Evolutionary conservation across 2,329 filamentous ascomycete species (phyloP), one percentile per base, ranked within the genome.

Genomic region (Monosporascus ibericus): DNA sequence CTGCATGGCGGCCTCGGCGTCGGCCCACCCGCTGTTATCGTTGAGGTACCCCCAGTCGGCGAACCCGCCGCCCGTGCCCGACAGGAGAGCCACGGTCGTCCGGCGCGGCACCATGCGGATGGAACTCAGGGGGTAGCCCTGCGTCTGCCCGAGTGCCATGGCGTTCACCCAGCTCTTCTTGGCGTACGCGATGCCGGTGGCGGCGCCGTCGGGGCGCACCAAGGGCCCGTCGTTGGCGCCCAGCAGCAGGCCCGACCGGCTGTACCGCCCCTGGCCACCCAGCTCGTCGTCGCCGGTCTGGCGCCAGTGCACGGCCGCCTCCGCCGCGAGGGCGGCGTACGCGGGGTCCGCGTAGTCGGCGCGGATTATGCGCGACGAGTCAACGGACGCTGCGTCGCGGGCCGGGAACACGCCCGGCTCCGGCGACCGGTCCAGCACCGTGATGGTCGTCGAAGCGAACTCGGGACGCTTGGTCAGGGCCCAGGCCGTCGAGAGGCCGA

Each of bases 261-360:
- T 76, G 68, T 92, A 94, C 30, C 87, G 78, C 22, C 84, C 84
- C 37, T 83, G 73, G 11, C 78, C 80, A 51, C 84, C 86, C 48
- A 85, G 72, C 22, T 80, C 74, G 38, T 67, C 69, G 34, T 77
- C 71, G 51, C 75, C 81, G 61, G 69, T 69, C 66, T 79, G 80
- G 61, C 86, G 82, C 88, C 84, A 94, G 64, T 79, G 74, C 18
- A 76, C 69, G 63, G 89, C 87, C 1, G 91, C 90, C 37, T 82
- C 75, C 18, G 81, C 77, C 20, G 86, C 90, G 46, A 97, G 82
- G 17, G 76, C 73, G 6, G 90, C 81, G 70, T 97, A 97, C 22
- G 85, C 80, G 0, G 81, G 73, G 64, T 92, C 85, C 5, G 88
- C 85, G 65, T 97, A 97, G 75, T 97, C 92, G 48, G 81, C 72